Base-by-base conservation (phyloP, 2,329 filamentous ascomycete species). In the Fusarium subtropicale region DNA sequence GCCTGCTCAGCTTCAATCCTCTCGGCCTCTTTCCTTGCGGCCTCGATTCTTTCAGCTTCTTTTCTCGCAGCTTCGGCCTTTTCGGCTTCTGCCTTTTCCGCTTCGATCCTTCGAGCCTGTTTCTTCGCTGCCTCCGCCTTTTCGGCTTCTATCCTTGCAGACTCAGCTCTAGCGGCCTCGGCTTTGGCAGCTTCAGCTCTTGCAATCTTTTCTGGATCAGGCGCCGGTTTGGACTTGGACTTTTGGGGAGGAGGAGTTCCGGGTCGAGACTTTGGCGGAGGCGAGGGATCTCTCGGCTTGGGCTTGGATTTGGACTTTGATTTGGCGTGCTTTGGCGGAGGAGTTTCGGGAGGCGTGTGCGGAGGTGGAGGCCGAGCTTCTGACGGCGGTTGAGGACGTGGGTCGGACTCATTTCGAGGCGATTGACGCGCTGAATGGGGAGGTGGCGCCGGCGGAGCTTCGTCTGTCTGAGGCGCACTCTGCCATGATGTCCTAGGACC, bases 41-140 rank as follows among this genome's bases (percentile, higher is more conserved):
- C 33, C 20, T 39, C 51, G 4, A 34, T 20, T 30, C 8, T 24
- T 12, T n/a, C 28, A 5, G 89, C 90, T 75, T 88, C 90, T 70
- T 91, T 89, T 89, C 90, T 92, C 0, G 87, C 82, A 10, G 83
- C 81, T 72, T 85, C 85, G 1, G 81, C 78, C 31, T 61, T 73
- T 20, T 20, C 3, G 12, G 50, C 11, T 36, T 44, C 28, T 8
- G 18, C 8, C 38, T 30, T 45, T 12, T 22, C 15, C 12, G 47
- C 34, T 16, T 48, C 31, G 7, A 15, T 15, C 9, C 6, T 28
- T 18, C 12, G 12, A 13, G 50, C n/a, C 12, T 44, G 5, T 15
- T 18, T 33, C 18, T 22, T 58, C 30, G n/a, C 55, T 30, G 47
- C 24, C 16, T 38, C 52, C 7, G 30, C n/a, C 3, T 41, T 44